Evolutionary conservation across 1,284 basidiomycete species (phyloP).

Genomic region (Puccinia polysora): DNA sequence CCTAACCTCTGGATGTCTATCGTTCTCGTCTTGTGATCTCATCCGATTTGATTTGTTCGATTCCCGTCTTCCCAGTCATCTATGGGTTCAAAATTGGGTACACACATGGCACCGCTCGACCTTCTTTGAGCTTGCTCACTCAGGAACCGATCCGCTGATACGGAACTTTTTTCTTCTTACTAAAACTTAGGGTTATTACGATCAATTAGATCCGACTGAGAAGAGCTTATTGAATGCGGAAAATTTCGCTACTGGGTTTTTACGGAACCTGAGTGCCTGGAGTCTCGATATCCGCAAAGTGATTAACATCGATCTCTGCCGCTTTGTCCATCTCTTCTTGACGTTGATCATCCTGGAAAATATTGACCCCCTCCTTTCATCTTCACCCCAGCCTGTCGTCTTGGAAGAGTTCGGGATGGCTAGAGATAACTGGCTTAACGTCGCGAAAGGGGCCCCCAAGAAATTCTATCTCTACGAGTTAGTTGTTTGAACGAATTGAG

Average conservation of each 20-base stretch:
- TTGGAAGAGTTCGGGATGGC: slow-evolving; percentile 50
- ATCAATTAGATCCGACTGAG: slow-evolving; percentile 45
- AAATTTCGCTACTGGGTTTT: slow-evolving; percentile 44
- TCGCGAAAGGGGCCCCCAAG: slow-evolving; percentile 34
- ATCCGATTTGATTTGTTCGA: too few relatives aligned
- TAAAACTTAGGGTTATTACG: slow-evolving; percentile 45
- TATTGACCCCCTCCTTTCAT: not conserved
- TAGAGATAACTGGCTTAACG: slow-evolving; percentile 48
- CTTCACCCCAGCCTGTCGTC: slow-evolving; percentile 46
- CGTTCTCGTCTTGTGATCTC: not conserved
- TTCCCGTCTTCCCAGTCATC: slow-evolving; percentile 26
- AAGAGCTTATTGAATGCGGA: slow-evolving; percentile 45
- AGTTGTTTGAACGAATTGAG: too few relatives aligned
- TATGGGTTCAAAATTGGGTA: slow-evolving; percentile 44
- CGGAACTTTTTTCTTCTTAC: not conserved
- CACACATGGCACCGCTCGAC: not conserved
- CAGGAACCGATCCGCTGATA: not conserved
- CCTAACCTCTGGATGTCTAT: not conserved
- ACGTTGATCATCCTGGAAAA: not conserved
- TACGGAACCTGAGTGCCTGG: slow-evolving; percentile 43
- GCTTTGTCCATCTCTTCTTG: not conserved
- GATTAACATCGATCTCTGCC: slow-evolving; percentile 5
- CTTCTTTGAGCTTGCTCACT: not conserved
- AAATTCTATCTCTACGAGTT: slow-evolving; percentile 41
- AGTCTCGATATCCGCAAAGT: slow-evolving; percentile 42